Evolutionary conservation across 305 asterid genomes (phyloP).

Genomic region (Ilex paraguariensis): DNA sequence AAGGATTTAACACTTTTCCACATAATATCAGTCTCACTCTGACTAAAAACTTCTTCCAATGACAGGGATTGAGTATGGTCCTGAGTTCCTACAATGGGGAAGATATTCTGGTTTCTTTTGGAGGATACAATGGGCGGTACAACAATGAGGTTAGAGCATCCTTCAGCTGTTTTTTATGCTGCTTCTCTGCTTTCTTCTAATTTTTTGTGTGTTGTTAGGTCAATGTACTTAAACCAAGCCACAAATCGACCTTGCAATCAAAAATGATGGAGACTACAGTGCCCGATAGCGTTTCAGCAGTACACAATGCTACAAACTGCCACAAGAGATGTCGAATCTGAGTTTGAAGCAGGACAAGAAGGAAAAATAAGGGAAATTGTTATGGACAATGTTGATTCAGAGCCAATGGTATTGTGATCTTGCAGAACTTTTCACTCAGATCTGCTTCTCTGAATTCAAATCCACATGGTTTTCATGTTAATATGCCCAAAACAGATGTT

Average conservation of each 20-base stretch:
- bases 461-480: too few relatives aligned
- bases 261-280: conserved; percentile 64
- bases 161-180: conserved; percentile 1
- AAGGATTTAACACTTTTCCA: too few relatives aligned
- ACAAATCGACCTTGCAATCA: conserved; percentile 76
- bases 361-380: conserved; percentile 73
- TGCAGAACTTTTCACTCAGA: conserved; percentile 6
- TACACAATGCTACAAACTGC: conserved; percentile 77
- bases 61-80: conserved; percentile 89
- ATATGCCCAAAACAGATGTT: too few relatives aligned
- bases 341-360: conserved; percentile 70
- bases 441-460: too few relatives aligned
- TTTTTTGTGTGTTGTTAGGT: conserved; percentile 44
- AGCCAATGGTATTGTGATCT: conserved; percentile 46
- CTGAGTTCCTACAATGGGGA: conserved; percentile 74
- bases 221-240: conserved; percentile 92
- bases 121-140: conserved; percentile 97
- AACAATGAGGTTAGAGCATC: conserved; percentile 67
- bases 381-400: conserved; percentile 51
- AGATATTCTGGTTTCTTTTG: conserved; percentile 90
- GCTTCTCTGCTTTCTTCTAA: conserved; percentile 13
- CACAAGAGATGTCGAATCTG: conserved; percentile 82
- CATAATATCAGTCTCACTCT: too few relatives aligned
- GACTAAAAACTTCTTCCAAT: conserved; percentile 9
- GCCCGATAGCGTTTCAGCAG: conserved; percentile 88